Percentiles rank a stretch among this genome's conserved stretches.
Conservation (phyloP, 1,284 basidiomycete genomes). For the Malassezia restricta region DNA sequence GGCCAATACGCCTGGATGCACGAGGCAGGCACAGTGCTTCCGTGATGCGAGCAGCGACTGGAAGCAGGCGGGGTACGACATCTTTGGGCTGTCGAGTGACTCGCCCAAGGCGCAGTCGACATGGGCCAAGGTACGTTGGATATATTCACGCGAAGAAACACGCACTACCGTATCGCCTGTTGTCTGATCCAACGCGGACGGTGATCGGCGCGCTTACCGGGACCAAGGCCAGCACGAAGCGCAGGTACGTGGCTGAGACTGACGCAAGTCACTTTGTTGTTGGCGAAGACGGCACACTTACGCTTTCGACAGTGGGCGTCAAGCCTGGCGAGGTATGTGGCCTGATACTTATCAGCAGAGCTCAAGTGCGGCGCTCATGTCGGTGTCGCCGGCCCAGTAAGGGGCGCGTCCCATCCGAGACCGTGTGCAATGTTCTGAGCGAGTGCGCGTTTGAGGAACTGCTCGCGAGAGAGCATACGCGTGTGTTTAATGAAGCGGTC, state of each 20-base stretch:
- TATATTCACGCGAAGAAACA: conserved; percentile 50
- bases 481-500: conserved; percentile 42
- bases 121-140: conserved; percentile 15
- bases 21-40: conserved; percentile 46
- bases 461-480: conserved; percentile 37
- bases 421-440: conserved; percentile 33
- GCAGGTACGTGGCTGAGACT: conserved; percentile 11
- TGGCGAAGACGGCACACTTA: conserved; percentile 23
- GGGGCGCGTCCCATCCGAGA: conserved; percentile 21
- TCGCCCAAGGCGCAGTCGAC: conserved; percentile 57
- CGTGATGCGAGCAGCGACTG: conserved; percentile 70
- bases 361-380: conserved; percentile 5
- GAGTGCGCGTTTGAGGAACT: conserved; percentile 40
- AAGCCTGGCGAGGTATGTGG: conserved; percentile 27
- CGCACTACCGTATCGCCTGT: conserved; percentile 65
- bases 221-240: conserved; percentile 56
- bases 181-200: conserved; percentile 71
- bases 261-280: conserved; percentile 34
- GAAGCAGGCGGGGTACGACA: conserved; percentile 56
- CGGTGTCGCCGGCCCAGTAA: background rate
- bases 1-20: conserved; percentile 33
- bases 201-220: conserved; percentile 73
- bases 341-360: conserved; percentile 4
- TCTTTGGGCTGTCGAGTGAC: conserved; percentile 79
- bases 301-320: conserved; percentile 21